Base-by-base conservation (phyloP, 371 early-diverging fungal species). In the Circinella minor region DNA sequence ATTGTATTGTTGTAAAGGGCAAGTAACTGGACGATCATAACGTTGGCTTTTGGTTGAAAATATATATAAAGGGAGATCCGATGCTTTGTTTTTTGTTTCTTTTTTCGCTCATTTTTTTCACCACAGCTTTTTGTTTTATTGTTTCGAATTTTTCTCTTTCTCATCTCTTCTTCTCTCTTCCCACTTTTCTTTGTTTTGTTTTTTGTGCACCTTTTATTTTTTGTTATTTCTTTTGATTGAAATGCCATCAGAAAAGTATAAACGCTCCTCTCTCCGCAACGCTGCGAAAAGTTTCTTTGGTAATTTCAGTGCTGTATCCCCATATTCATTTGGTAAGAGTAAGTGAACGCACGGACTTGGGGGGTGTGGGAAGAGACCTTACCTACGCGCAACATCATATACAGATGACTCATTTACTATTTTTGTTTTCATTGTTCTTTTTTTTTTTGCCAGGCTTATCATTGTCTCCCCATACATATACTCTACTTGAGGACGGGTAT, bases 221-320 rank as follows among this genome's bases (percentile, higher is more conserved):
- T 34, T 61, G 9, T 10, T 39, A 7, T 18, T 10, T 18, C 38
- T 59, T 59, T 7, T 59, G 4, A 11, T 18, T 10, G 9, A 59
- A 36, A 61, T 61, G 62, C 62, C 62, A 17, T 38, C 62, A 14
- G 62, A 61, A 38, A 61, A 46, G 17, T 61, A 38, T 39, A 43
- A 61, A 18, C 62, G 43, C 39, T 38, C 62, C 14, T 61, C 57
- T 4, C 27, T 57, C 14, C 57, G 57, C 14, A 11, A 57, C 57
- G 57, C 57, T 27, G 57, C 57, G 5, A 57, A 34, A 13, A 34
- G 18, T 15, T 65, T 65, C 65, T 65, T 65, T 65, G 65, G 65
- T 8, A 47, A 46, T 49, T 65, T 65, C 38, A 65, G 65, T 49
- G 54, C 54, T 15, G 65, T 65, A 38, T 47, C 65, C n/a, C 65